Percentiles rank a stretch among this genome's conserved stretches.
Evolutionary conservation across 139 green algal species (phyloP).

Genomic region (Spirogloea muscicola): DNA sequence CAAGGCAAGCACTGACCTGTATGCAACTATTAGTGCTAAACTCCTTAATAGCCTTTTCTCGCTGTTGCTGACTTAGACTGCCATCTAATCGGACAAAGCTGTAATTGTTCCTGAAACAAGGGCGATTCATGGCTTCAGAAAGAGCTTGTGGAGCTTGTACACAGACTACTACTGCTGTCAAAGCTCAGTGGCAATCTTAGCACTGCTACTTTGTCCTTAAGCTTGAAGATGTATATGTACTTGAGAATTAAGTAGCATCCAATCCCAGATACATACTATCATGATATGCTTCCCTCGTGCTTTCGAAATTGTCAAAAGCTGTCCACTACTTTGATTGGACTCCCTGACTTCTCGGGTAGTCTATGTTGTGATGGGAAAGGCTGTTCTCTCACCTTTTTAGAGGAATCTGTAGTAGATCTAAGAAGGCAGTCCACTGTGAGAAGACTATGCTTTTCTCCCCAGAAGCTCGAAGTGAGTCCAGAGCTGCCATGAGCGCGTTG

Average conservation of each 20-base stretch:
- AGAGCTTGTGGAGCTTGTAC: neutral
- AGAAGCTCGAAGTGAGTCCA: slow-evolving; percentile 5
- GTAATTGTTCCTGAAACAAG: slow-evolving; percentile 5
- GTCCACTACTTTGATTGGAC: too few species aligned
- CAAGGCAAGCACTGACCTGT: too few species aligned
- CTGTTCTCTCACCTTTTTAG: slow-evolving; percentile 40
- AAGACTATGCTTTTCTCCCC: slow-evolving; percentile 81
- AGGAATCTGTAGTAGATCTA: slow-evolving; percentile 79
- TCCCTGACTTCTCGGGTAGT: too few species aligned
- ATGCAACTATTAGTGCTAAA: too few species aligned
- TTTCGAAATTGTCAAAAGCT: too few species aligned
- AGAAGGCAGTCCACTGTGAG: slow-evolving; percentile 85
- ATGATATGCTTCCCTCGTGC: too few species aligned
- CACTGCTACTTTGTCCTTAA: neutral
- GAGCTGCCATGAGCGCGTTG: slow-evolving; percentile 12
- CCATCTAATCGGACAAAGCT: slow-evolving; percentile 71
- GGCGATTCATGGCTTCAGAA: neutral
- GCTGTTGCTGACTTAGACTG: slow-evolving; percentile 46
- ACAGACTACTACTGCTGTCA: neutral
- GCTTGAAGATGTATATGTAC: neutral
- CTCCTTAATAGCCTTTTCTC: slow-evolving; percentile 68
- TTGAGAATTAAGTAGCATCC: neutral
- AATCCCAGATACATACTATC: neutral
- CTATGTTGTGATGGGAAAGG: neutral
- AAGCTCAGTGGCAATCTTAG: neutral